These are phyloP conservation scores for Trichomonascaceae sp. DNA, from an alignment of 1,139 yeast species.

Conservation along the genomic window DNA sequence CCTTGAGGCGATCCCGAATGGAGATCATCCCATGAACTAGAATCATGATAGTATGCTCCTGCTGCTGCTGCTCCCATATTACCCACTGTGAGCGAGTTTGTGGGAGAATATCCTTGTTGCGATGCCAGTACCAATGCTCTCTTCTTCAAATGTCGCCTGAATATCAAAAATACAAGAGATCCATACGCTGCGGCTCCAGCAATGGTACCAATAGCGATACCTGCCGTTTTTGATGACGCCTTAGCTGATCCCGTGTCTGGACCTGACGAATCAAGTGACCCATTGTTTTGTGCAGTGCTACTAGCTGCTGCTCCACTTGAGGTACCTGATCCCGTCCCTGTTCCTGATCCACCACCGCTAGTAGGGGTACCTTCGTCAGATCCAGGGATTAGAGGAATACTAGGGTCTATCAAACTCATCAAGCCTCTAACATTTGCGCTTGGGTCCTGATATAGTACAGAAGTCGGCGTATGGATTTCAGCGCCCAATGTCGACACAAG, in stretches of 20 bases:
- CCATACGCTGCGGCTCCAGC: slow-evolving; percentile 35
- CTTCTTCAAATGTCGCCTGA: slow-evolving; percentile 29
- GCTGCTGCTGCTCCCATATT: slow-evolving; percentile 9
- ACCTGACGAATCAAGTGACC: slow-evolving; percentile 31
- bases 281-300: slow-evolving; percentile 16
- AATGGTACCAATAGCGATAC: slow-evolving; percentile 36
- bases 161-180: slow-evolving; percentile 31
- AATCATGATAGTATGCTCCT: slow-evolving; percentile 12
- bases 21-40: slow-evolving; percentile 12
- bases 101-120: slow-evolving; percentile 5
- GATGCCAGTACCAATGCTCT: slow-evolving; percentile 10
- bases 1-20: slow-evolving; percentile 15
- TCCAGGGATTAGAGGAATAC: slow-evolving; percentile 30
- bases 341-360: slow-evolving; percentile 14
- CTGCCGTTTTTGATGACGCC: slow-evolving; percentile 30
- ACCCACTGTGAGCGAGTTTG: slow-evolving; percentile 5
- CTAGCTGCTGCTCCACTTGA: slow-evolving; percentile 12
- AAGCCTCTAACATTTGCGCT: slow-evolving; percentile 30
- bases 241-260: slow-evolving; percentile 21
- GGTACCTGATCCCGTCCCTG: slow-evolving; percentile 12
- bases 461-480: slow-evolving; percentile 29
- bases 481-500: slow-evolving; percentile 26
- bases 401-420: slow-evolving; percentile 36
- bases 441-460: slow-evolving; percentile 32
- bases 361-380: slow-evolving; percentile 13